Conservation (phyloP, 768 basidiomycete species). For the Coprinellus micaceus region DNA sequence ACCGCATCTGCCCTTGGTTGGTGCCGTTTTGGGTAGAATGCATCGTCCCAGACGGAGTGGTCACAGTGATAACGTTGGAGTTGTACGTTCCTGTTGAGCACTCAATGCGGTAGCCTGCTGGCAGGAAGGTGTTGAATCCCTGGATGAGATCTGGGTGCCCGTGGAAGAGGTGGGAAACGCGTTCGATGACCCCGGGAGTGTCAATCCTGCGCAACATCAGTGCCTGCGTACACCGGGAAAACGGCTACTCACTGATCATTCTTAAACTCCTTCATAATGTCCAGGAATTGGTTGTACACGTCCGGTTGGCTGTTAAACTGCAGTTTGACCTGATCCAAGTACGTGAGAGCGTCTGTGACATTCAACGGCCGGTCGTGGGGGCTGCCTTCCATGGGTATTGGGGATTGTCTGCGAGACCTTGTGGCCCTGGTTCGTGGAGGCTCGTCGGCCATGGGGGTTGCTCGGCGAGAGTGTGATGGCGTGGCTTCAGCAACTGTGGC, state of each 20-base stretch:
- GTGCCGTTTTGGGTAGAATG: conserved; percentile 51
- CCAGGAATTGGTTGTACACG: conserved; percentile 90
- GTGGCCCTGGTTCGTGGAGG: conserved; percentile 18
- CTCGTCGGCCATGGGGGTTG: conserved; percentile 28
- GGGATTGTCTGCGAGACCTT: conserved; percentile 16
- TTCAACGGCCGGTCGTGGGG: conserved; percentile 68
- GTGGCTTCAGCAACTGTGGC: not conserved
- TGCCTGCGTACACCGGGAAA: too few species aligned
- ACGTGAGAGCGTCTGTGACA: conserved; percentile 89
- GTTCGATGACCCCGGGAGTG: conserved; percentile 94
- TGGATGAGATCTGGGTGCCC: conserved; percentile 90
- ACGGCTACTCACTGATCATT: conserved; percentile 66
- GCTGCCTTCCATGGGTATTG: conserved; percentile 29
- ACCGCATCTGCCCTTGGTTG: conserved; percentile 34
- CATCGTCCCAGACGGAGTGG: conserved; percentile 66
- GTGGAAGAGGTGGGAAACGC: conserved; percentile 89
- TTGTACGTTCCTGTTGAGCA: conserved; percentile 64
- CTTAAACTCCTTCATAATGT: conserved; percentile 99
- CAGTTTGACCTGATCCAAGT: conserved; percentile 88
- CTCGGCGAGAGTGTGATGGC: conserved; percentile 50
- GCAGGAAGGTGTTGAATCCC: conserved; percentile 98
- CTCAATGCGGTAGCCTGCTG: conserved; percentile 91
- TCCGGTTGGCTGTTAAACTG: conserved; percentile 92
- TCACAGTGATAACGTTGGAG: conserved; percentile 67
- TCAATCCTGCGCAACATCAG: conserved; percentile 63